Base-by-base conservation (phyloP, 202 grass and related monocot species). In the Bolboschoenoplectus hybrid region DNA sequence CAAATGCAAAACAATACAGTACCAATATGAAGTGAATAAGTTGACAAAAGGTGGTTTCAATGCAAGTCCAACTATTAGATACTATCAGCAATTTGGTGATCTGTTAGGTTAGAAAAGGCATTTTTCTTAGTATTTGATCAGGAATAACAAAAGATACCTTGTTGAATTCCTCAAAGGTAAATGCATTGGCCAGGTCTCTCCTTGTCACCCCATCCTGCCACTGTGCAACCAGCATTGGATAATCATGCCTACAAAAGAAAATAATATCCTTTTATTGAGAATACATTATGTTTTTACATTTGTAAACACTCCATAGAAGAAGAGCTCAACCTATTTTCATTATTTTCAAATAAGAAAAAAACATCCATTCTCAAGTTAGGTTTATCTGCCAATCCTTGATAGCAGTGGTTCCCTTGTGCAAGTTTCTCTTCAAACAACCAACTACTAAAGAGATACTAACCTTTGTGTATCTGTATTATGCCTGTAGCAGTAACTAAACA, bases 131-230 rank as follows among this genome's bases (percentile, higher is more conserved):
- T 67, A 87, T 72, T 65, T 78, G 41, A 63, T n/a, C 49, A 82
- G 14, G 45, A 85, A 7, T 17, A 74, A 81, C 5, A 32, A 61
- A 13, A n/a, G 35, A 19, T 81, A 98, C 96, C 91, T 96, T 88
- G 38, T 86, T 96, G 74, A 98, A 94, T 90, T 98, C 93, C 64
- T 96, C 92, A 89, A 96, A 96, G 70, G 86, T 89, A 81, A 92
- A 98, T 57, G 62, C 62, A 81, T 83, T 92, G 62, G 82, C 85
- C 78, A 91, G 87, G 89, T 98, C 93, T 46, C 73, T 85, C 80
- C 96, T 91, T 12, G 96, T 98, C 47, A 98, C 96, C 82, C 93
- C 91, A 70, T 94, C 91, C 67, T 96, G 96, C 93, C 93, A 96
- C 75, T 94, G 96, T 45, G 96, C 90, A 73, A 96, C 77, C 26